phyloP scores from a whole-genome alignment of 108 stramenopile species.

The Fistulifera solaris region DNA sequence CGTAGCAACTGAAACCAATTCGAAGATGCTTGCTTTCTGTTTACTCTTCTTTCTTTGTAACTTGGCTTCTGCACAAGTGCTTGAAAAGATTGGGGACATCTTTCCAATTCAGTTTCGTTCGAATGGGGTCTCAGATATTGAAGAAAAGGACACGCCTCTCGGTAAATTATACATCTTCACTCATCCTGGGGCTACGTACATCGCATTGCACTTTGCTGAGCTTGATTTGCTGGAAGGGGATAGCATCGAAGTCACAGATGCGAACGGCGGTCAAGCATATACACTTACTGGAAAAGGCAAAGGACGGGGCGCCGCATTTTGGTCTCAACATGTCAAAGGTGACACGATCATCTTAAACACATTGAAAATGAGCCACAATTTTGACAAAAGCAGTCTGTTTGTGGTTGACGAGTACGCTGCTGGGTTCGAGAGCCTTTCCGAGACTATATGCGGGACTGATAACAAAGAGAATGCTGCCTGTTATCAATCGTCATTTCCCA shows the following conservation, averaged over 20 bases:
- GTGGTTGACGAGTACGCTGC: conserved; percentile 2
- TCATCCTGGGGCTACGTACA: conserved; percentile 1
- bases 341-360: not conserved
- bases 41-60: too few relatives aligned
- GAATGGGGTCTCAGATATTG: too few relatives aligned
- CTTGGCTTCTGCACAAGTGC: too few relatives aligned
- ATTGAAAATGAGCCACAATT: not conserved
- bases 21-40: too few relatives aligned
- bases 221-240: not conserved
- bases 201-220: not conserved
- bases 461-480: not conserved
- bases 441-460: not conserved
- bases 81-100: too few relatives aligned
- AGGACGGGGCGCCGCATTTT: not conserved
- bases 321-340: not conserved
- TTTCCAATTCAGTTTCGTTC: too few relatives aligned
- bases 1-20: too few relatives aligned
- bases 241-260: not conserved
- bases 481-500: not conserved
- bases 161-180: not conserved
- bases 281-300: not conserved
- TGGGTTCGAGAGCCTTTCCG: not conserved
- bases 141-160: too few relatives aligned
- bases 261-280: not conserved
- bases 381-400: not conserved